These are phyloP conservation scores for Globisporangium radiosum DNA, from an alignment of 352 stramenopile genomes.

Conservation along the genomic window DNA sequence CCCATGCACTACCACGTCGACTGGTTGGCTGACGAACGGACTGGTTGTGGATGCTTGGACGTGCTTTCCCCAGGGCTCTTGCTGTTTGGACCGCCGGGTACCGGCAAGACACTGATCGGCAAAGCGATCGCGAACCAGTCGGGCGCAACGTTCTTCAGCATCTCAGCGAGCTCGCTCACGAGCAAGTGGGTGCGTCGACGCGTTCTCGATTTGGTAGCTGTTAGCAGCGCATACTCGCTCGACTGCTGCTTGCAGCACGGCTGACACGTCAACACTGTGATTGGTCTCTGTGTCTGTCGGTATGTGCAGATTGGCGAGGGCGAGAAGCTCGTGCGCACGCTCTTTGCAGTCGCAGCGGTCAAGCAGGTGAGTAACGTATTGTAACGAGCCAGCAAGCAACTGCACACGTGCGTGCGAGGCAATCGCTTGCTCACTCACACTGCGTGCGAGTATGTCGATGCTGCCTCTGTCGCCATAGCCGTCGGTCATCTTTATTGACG, in stretches of 20 bases:
- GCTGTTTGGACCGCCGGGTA: slow-evolving; percentile 93
- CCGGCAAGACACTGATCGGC: slow-evolving; percentile 97
- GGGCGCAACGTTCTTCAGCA: slow-evolving; percentile 98
- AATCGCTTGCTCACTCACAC: no score
- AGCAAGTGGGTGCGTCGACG: slow-evolving; percentile 93
- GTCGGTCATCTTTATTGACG: slow-evolving; percentile 99
- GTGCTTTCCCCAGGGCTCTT: slow-evolving; percentile 63
- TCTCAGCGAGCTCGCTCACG: slow-evolving; percentile 97
- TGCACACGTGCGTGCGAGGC: no score
- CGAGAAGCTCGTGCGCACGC: slow-evolving; percentile 95
- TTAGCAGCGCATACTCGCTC: no score
- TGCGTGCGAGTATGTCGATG: no score
- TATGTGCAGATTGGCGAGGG: slow-evolving; percentile 93
- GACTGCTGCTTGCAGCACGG: no score
- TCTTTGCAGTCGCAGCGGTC: slow-evolving; percentile 95
- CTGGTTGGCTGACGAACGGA: neutral
- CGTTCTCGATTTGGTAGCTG: neutral
- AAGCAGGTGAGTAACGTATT: slow-evolving; percentile 51
- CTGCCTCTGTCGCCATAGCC: slow-evolving; percentile 41
- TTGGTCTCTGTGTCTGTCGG: no score
- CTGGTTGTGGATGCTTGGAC: neutral
- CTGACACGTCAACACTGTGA: no score
- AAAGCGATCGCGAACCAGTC: slow-evolving; percentile 98
- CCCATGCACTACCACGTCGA: neutral
- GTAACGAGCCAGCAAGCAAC: no score